phyloP scores from a whole-genome alignment of 1,284 basidiomycete genomes.

The Lentinus polychrous region DNA sequence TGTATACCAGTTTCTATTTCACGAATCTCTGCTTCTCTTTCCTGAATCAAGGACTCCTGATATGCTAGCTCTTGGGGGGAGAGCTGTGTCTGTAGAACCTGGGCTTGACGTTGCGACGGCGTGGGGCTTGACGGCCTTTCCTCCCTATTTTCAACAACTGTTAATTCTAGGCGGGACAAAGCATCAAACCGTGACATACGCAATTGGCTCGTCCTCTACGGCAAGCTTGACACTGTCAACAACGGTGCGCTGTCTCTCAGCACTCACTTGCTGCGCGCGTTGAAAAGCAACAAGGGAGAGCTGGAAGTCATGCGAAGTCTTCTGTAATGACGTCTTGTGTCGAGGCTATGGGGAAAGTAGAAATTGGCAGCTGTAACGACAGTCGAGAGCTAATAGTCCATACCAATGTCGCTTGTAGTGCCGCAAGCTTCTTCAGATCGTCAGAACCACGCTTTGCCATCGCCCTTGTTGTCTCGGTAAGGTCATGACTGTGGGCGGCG shows the following conservation, averaged over 20 bases:
- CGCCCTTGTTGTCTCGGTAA: conserved; percentile 89
- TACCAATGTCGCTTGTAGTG: conserved; percentile 60
- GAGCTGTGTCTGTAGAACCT: conserved; percentile 66
- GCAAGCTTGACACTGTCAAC: conserved; percentile 77
- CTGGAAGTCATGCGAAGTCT: conserved; percentile 91
- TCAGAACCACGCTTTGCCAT: conserved; percentile 93
- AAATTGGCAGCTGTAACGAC: too few species aligned
- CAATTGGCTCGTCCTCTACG: conserved; percentile 56
- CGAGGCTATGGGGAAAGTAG: conserved; percentile 41
- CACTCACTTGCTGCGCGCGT: conserved; percentile 83
- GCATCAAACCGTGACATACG: conserved; percentile 21
- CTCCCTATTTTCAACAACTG: conserved; percentile 12
- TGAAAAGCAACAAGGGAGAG: conserved; percentile 88
- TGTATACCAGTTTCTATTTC: conserved; percentile 98
- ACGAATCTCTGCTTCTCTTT: conserved; percentile 91
- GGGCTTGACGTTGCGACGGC: conserved; percentile 56
- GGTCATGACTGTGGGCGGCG: conserved; percentile 54
- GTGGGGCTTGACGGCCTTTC: conserved; percentile 21
- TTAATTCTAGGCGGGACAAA: not conserved
- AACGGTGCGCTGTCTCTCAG: conserved; percentile 78
- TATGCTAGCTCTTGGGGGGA: conserved; percentile 91
- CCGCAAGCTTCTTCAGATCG: conserved; percentile 83
- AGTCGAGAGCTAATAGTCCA: conserved; percentile 19
- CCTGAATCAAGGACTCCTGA: conserved; percentile 93
- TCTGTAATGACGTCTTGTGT: conserved; percentile 75